A percentile compares a stretch with the other conserved stretches of the same genome.
phyloP scores from a whole-genome alignment of 805 yeast species.

The Metschnikowia anglica region DNA sequence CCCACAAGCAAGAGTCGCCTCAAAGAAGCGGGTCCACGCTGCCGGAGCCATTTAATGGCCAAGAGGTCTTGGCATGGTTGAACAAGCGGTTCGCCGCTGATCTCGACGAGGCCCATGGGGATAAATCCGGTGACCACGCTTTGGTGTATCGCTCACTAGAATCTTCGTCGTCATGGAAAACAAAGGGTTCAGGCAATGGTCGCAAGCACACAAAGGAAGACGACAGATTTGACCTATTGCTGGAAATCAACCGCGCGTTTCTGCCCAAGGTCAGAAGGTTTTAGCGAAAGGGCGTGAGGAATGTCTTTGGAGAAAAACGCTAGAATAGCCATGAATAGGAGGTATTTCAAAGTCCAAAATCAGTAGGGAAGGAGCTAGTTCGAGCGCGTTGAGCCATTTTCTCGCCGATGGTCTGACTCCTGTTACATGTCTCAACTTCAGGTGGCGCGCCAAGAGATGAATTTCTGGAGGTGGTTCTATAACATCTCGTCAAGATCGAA shows the following conservation, averaged over 20 bases:
- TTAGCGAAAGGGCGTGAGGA: background rate
- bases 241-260: slow-evolving; percentile 16
- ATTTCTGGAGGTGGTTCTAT: no score
- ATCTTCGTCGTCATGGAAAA: slow-evolving; percentile 22
- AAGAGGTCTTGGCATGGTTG: slow-evolving; percentile 24
- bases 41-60: slow-evolving; percentile 19
- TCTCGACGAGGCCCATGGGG: slow-evolving; percentile 22
- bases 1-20: slow-evolving; percentile 1
- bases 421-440: no score
- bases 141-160: slow-evolving; percentile 28
- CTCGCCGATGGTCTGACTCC: no score
- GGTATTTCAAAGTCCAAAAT: no score
- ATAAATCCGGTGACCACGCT: slow-evolving; percentile 22
- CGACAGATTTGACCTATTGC: slow-evolving; percentile 13
- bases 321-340: no score
- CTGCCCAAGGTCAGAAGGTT: slow-evolving; percentile 1
- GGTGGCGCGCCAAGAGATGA: no score
- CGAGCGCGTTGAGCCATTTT: no score
- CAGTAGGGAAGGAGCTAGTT: no score
- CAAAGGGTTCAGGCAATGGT: slow-evolving; percentile 6
- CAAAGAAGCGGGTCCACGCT: slow-evolving; percentile 1
- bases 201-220: slow-evolving; percentile 12
- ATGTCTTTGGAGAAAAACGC: no score
- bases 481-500: no score
- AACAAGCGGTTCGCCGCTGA: slow-evolving; percentile 19